phyloP scores from a whole-genome alignment of 169 alveolate species.

The Besnoitia besnoiti region DNA sequence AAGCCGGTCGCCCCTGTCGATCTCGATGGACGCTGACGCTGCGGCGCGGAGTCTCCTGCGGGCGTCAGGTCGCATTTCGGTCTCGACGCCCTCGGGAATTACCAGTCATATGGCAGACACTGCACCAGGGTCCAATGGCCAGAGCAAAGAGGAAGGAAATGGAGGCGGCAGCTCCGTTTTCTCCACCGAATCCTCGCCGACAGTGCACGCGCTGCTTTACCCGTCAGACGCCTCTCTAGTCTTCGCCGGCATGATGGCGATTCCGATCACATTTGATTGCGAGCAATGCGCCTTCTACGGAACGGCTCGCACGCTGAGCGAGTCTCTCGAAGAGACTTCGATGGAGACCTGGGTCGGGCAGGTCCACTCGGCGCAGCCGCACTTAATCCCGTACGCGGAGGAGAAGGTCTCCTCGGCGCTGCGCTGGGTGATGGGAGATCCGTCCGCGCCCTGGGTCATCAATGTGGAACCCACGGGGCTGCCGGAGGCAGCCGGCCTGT shows the following conservation, averaged over 20 bases:
- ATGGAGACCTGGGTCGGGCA: conserved; percentile 71
- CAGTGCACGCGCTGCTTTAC: conserved; percentile 32
- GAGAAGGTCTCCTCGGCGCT: conserved; percentile 37
- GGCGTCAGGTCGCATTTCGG: conserved; percentile 46
- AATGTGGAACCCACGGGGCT: conserved; percentile 40
- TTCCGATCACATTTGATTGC: conserved; percentile 33
- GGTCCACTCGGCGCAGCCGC: conserved; percentile 57
- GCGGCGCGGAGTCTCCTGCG: conserved; percentile 59
- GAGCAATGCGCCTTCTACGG: conserved; percentile 56
- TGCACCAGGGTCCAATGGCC: no score
- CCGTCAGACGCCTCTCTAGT: conserved; percentile 58
- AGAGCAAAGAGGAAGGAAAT: background rate
- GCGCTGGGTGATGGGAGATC: conserved; percentile 39
- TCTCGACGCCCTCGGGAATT: background rate
- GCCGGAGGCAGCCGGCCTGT: conserved; percentile 50
- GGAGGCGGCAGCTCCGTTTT: background rate
- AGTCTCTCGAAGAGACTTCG: conserved; percentile 39
- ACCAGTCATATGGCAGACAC: background rate
- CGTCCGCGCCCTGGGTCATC: conserved; percentile 69
- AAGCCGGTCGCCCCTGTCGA: conserved; percentile 22
- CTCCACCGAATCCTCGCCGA: background rate
- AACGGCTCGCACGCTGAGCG: conserved; percentile 24
- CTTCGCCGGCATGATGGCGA: conserved; percentile 39
- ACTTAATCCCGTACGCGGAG: conserved; percentile 52
- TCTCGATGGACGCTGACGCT: conserved; percentile 46